Evolutionary conservation across 257 asterid genomes (phyloP), one percentile per base, ranked within the genome.

Genomic region (Solanum chilense): DNA sequence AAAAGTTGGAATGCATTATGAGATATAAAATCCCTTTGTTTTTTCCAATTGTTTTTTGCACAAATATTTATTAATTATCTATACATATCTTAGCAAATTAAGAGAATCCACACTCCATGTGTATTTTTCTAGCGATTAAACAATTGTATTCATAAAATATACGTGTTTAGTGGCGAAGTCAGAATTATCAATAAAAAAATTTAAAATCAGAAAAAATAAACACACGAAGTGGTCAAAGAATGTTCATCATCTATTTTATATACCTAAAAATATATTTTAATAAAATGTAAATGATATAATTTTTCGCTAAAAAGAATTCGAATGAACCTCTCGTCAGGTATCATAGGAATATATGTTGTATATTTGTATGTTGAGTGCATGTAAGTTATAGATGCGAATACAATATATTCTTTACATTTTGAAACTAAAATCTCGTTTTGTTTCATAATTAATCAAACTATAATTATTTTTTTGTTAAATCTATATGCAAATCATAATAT

Each of bases 201-300:
- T 37, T 37, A 37, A 37, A 37, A 37, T 37, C 0, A n/a, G 0
- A 37, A 35, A 35, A 35, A 37, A 37, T 37, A 37, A 5, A 37
- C 7, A 37, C 7, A 37, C 1, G 0, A 37, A 37, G 7, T 37
- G 0, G 7, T 0, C 1, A 6, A 37, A 37, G 1, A 1, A 37
- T 37, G 1, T 37, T 5, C 7, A 0, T 0, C 7, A 5, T 37
- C 39, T 5, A 37, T 37, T 37, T 37, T 5, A 37, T 1, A 37
- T 37, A 5, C 7, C 39, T 5, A 37, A 37, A 37, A 5, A 6
- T 5, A 37, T 37, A 37, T 37, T 37, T 37, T 37, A 37, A 37
- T 37, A 37, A 37, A 0, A 37, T 37, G 7, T 37, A 37, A 37
- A 37, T 37, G 0, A 37, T 37, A 37, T 37, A 37, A 37, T 37